Base-by-base conservation (phyloP, 2,329 filamentous ascomycete species). In the Rutstroemia sp. region DNA sequence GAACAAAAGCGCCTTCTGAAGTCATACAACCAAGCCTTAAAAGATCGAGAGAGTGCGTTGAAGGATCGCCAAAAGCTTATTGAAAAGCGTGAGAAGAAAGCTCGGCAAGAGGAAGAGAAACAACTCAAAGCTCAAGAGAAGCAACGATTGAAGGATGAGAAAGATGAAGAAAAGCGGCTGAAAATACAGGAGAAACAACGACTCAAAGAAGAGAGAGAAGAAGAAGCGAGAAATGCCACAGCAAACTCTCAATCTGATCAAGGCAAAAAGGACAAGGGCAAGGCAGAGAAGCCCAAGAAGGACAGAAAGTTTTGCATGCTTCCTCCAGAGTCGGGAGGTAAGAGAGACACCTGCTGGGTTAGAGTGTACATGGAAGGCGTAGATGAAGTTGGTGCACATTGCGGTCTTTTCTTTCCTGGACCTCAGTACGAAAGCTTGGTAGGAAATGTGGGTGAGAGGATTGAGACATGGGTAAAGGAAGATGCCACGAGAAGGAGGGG, bases 371-470 rank as follows among this genome's bases (percentile, higher is more conserved):
- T 96, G 88, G 80, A 86, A 57, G 84, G 83, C 52, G 83, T 94
- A 59, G 91, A 95, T 67, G 89, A 95, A 70, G 87, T 95, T 1
- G 84, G 82, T 6, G 92, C 91, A 9, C 91, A 95, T 69, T 92
- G 89, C 60, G 86, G 87, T 0, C 73, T 96, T 51, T 96, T 95
- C 73, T 81, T 89, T 12, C 73, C 83, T 0, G 84, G 86, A 6
- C 78, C 83, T 58, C 85, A 88, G 57, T 92, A 94, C 67, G 87
- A 91, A 64, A 73, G 73, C 60, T 73, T 92, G n/a, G 83, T 92
- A n/a, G 85, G 84, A 0, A 86, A 92, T 69, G 84, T 89, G 2
- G 84, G 82, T 3, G 77, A 77, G 30, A 74, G 82, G 57, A 81
- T 94, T 57, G 77, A 84, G 60, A 75, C 75, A 17, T 94, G 89